A percentile compares a stretch with the other conserved stretches of the same genome.
These are phyloP conservation scores for Obba rivulosa DNA, from an alignment of 768 basidiomycete genomes.

Conservation along the genomic window DNA sequence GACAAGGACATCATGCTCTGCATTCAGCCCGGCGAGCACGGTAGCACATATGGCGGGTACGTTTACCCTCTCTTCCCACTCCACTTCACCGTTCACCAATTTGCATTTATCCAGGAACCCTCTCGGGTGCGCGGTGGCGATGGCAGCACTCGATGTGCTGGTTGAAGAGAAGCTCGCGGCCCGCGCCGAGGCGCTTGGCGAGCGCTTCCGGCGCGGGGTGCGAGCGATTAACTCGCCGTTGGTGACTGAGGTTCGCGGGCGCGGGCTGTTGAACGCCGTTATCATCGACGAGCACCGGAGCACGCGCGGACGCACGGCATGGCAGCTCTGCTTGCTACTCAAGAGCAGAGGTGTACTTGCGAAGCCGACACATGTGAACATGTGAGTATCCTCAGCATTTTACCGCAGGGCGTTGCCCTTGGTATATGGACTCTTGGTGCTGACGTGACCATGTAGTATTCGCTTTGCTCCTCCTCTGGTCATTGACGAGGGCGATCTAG, in stretches of 20 bases:
- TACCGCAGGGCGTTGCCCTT: too few species aligned
- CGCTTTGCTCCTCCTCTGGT: slow-evolving; percentile 96
- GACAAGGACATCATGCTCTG: slow-evolving; percentile 91
- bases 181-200: slow-evolving; percentile 76
- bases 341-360: slow-evolving; percentile 90
- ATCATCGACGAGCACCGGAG: slow-evolving; percentile 86
- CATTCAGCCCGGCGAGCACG: slow-evolving; percentile 93
- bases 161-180: slow-evolving; percentile 78
- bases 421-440: too few species aligned
- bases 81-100: background rate
- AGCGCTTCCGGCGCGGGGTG: slow-evolving; percentile 68
- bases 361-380: slow-evolving; percentile 94
- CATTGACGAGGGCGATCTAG: slow-evolving; percentile 83
- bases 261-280: slow-evolving; percentile 88
- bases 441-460: slow-evolving; percentile 46
- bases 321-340: slow-evolving; percentile 91
- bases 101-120: slow-evolving; percentile 59
- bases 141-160: slow-evolving; percentile 89
- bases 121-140: slow-evolving; percentile 92
- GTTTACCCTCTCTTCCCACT: slow-evolving; percentile 21
- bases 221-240: slow-evolving; percentile 61
- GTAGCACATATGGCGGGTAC: slow-evolving; percentile 92
- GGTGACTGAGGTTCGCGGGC: slow-evolving; percentile 75
- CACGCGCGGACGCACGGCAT: slow-evolving; percentile 75
- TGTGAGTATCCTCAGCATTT: slow-evolving; percentile 45